These are phyloP conservation scores for Penicillium silybi DNA, from an alignment of 495 filamentous ascomycete genomes.

Conservation along the genomic window DNA sequence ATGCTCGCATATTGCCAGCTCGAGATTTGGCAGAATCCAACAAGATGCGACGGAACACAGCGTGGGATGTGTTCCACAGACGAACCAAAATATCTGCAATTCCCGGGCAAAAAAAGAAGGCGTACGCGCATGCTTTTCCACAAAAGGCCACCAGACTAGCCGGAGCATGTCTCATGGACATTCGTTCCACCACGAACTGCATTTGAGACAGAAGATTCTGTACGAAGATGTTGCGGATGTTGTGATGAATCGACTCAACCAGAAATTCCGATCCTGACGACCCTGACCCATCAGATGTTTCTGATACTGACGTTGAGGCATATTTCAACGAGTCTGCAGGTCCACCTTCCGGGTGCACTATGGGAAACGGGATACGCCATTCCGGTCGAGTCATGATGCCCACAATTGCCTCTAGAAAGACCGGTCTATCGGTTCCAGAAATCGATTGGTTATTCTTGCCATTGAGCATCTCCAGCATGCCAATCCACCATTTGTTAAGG, in stretches of 20 bases:
- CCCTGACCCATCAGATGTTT: slow-evolving; percentile 33
- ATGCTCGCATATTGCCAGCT: slow-evolving; percentile 31
- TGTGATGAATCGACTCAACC: slow-evolving; percentile 86
- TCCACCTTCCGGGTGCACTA: slow-evolving; percentile 21
- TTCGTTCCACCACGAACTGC: slow-evolving; percentile 83
- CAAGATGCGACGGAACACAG: slow-evolving; percentile 64
- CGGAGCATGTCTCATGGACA: slow-evolving; percentile 87
- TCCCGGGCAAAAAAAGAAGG: slow-evolving; percentile 92
- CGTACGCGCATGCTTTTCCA: slow-evolving; percentile 90
- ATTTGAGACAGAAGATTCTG: slow-evolving; percentile 86
- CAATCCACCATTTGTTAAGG: slow-evolving; percentile 95
- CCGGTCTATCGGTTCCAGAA: slow-evolving; percentile 73
- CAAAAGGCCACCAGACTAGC: slow-evolving; percentile 88
- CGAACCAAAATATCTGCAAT: slow-evolving; percentile 82
- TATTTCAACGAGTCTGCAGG: slow-evolving; percentile 30
- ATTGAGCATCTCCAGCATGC: slow-evolving; percentile 80
- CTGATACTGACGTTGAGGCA: slow-evolving; percentile 38
- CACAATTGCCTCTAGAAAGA: slow-evolving; percentile 74
- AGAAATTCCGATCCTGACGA: slow-evolving; percentile 69
- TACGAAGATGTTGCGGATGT: slow-evolving; percentile 86
- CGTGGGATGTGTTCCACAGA: slow-evolving; percentile 69
- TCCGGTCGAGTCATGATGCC: slow-evolving; percentile 90
- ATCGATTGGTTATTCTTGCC: slow-evolving; percentile 68
- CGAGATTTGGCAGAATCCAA: slow-evolving; percentile 57
- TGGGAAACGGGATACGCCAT: slow-evolving; percentile 73